A percentile compares a stretch with the other conserved stretches of the same genome.
Conservation (phyloP, 2,329 filamentous ascomycete genomes). For the Colletotrichum brevisporum region DNA sequence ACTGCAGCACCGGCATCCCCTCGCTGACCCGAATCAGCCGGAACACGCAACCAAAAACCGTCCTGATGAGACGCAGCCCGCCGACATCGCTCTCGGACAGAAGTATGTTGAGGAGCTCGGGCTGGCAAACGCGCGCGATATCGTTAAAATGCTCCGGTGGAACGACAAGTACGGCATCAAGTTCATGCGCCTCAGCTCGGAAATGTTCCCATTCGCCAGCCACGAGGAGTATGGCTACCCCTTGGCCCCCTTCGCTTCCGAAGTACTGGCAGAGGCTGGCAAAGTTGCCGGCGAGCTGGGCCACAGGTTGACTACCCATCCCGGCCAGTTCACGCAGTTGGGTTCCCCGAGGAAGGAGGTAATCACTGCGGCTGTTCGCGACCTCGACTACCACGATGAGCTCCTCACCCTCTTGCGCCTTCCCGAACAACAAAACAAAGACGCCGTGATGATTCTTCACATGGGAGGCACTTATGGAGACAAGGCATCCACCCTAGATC, state of each 20-base stretch:
- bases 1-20: slow-evolving; percentile 86
- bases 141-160: slow-evolving; percentile 90
- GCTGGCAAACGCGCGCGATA: slow-evolving; percentile 85
- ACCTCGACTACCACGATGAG: slow-evolving; percentile 91
- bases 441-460: slow-evolving; percentile 95
- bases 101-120: slow-evolving; percentile 83
- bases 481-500: slow-evolving; percentile 81
- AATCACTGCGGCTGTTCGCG: slow-evolving; percentile 81
- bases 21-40: slow-evolving; percentile 81
- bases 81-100: slow-evolving; percentile 76
- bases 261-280: slow-evolving; percentile 82
- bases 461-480: slow-evolving; percentile 94
- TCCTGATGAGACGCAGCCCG: slow-evolving; percentile 79
- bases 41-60: slow-evolving; percentile 89
- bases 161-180: slow-evolving; percentile 93
- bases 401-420: slow-evolving; percentile 83
- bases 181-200: slow-evolving; percentile 92
- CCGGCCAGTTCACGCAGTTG: slow-evolving; percentile 93
- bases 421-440: slow-evolving; percentile 82
- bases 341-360: slow-evolving; percentile 86
- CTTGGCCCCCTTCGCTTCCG: slow-evolving; percentile 85
- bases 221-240: slow-evolving; percentile 90
- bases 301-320: slow-evolving; percentile 90
- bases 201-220: slow-evolving; percentile 97
- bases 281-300: slow-evolving; percentile 82